phyloP scores from a whole-genome alignment of 257 asterid species.

The Gynochthodes officinalis region DNA sequence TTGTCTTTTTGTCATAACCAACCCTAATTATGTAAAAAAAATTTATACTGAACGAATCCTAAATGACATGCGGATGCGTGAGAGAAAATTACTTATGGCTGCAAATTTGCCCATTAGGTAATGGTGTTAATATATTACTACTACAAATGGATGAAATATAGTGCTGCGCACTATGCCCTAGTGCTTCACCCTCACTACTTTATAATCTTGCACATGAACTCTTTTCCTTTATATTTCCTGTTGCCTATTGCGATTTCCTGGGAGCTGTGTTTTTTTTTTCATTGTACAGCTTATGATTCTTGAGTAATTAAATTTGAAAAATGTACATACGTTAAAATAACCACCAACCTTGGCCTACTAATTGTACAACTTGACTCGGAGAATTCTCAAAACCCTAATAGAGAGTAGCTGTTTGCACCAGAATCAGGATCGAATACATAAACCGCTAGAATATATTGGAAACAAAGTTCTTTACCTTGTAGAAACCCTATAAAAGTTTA shows the following conservation, averaged over 20 bases:
- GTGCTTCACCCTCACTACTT: no score
- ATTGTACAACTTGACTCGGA: not conserved
- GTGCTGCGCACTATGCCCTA: no score
- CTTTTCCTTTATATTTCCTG: not conserved
- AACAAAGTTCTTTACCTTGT: not conserved
- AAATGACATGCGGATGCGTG: not conserved
- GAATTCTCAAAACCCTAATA: slow-evolving; percentile 10
- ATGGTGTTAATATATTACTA: no score
- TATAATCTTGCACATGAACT: no score
- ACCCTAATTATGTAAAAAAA: not conserved
- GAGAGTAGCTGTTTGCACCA: not conserved
- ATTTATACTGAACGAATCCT: no score
- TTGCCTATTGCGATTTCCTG: not conserved
- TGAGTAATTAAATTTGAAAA: no score
- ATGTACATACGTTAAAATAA: no score
- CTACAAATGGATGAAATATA: no score
- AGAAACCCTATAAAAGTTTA: not conserved
- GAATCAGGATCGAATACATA: not conserved
- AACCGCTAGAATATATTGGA: not conserved
- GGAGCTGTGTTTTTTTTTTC: not conserved
- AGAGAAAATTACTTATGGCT: not conserved
- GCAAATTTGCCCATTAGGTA: no score
- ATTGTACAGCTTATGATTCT: not conserved
- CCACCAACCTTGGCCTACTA: not conserved
- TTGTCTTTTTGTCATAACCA: not conserved